phyloP scores from a whole-genome alignment of 2,329 filamentous ascomycete genomes.

The Ceratocystis lukuohia region DNA sequence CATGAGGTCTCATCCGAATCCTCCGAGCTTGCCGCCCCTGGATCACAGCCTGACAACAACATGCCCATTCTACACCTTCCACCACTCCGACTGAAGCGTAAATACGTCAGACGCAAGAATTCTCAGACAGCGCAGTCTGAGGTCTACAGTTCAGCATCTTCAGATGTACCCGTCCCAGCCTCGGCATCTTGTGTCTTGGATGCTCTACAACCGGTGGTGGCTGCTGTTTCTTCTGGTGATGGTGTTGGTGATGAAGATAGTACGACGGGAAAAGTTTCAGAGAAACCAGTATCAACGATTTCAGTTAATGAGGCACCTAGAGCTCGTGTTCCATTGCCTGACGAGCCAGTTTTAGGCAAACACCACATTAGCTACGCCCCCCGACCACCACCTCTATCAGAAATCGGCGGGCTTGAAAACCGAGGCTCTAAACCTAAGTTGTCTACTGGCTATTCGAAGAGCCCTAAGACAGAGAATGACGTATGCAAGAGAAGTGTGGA shows the following conservation, averaged over 20 bases:
- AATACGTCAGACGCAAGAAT: constrained; percentile 11
- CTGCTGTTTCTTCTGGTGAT: not conserved
- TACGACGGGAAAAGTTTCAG: not conserved
- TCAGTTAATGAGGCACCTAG: not conserved
- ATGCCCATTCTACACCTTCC: not conserved
- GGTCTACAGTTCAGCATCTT: not conserved
- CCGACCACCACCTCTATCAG: constrained; percentile 1
- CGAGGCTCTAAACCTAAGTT: not conserved
- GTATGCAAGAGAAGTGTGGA: not conserved
- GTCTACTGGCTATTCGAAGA: not conserved
- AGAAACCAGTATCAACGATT: no score
- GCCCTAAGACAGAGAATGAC: not conserved
- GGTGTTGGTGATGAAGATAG: not conserved
- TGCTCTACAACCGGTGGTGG: not conserved
- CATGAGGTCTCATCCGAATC: not conserved
- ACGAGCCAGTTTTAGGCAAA: not conserved
- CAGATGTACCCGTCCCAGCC: not conserved
- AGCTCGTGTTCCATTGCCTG: not conserved
- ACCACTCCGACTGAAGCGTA: constrained; percentile 9
- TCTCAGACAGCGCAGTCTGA: not conserved
- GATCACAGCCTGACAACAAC: not conserved
- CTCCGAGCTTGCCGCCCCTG: not conserved
- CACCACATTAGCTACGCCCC: not conserved
- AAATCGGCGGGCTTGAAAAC: constrained; percentile 6
- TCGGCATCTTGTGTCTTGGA: not conserved